These are phyloP conservation scores for Catharanthus roseus DNA, from an alignment of 257 asterid species.

Conservation along the genomic window DNA sequence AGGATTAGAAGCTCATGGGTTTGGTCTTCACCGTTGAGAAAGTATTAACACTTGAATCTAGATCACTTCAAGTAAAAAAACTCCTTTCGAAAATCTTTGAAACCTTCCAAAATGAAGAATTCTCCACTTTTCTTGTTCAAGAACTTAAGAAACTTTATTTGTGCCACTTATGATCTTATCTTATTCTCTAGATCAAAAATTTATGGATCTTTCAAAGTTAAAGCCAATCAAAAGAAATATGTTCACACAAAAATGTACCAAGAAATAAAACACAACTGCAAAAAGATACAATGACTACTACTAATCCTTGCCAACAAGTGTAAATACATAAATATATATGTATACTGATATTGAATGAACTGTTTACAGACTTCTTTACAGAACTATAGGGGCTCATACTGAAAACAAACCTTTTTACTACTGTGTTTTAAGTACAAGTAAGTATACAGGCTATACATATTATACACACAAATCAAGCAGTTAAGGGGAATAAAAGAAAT, in stretches of 20 bases:
- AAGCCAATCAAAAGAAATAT: not conserved
- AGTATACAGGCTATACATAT: conserved; percentile 7
- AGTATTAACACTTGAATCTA: too few relatives aligned
- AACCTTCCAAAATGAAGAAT: too few relatives aligned
- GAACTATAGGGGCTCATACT: not conserved
- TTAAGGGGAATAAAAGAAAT: not conserved
- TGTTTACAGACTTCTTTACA: not conserved
- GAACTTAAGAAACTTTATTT: not conserved
- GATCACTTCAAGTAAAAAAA: too few relatives aligned
- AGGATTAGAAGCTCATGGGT: too few relatives aligned
- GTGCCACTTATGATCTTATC: not conserved
- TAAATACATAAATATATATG: not conserved
- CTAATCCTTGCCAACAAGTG: not conserved
- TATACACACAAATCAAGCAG: conserved; percentile 5
- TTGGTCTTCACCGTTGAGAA: too few relatives aligned
- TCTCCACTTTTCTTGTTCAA: not conserved
- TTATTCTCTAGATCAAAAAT: not conserved
- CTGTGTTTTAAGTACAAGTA: not conserved
- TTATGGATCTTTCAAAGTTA: not conserved
- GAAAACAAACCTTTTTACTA: conserved; percentile 5
- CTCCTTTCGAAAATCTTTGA: too few relatives aligned
- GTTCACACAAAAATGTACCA: not conserved
- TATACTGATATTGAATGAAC: not conserved
- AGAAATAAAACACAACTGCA: not conserved
- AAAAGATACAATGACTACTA: not conserved